Percentiles rank a stretch among this genome's conserved stretches.
Evolutionary conservation across 179 eudicot species (phyloP).

Genomic region (Drosera spatulata): DNA sequence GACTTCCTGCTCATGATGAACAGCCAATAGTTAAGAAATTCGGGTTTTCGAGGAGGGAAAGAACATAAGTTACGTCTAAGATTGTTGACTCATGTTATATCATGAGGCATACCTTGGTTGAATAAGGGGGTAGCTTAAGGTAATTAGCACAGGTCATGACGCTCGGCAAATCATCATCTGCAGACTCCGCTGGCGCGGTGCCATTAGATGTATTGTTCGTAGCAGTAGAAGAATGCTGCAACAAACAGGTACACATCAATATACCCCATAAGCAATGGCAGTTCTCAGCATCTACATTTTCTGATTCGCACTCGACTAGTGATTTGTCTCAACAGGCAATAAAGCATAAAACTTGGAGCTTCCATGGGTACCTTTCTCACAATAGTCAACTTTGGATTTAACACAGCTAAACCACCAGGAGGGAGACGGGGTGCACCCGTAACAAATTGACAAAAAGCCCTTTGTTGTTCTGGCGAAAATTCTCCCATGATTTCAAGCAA

Average conservation of each 20-base stretch:
- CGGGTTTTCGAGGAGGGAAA: no score
- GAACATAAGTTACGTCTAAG: not conserved
- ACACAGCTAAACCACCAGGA: constrained; percentile 93
- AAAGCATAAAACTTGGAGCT: not conserved
- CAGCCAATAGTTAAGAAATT: not conserved
- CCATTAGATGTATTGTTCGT: constrained; percentile 45
- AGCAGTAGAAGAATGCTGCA: constrained; percentile 72
- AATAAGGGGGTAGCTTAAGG: constrained; percentile 97
- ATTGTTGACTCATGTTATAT: no score
- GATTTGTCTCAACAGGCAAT: not conserved
- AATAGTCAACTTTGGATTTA: constrained; percentile 92
- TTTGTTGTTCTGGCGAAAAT: constrained; percentile 90
- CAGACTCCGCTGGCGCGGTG: constrained; percentile 57
- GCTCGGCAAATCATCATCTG: constrained; percentile 94
- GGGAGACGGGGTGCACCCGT: constrained; percentile 99
- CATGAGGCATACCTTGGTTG: constrained; percentile 56
- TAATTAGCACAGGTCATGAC: constrained; percentile 99
- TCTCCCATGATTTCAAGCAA: constrained; percentile 98
- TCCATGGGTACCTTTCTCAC: constrained; percentile 74
- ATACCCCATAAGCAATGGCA: no score
- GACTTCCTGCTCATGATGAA: constrained; percentile 46
- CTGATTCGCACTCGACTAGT: not conserved
- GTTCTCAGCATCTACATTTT: no score
- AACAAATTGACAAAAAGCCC: constrained; percentile 97
- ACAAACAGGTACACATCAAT: not conserved